Base-by-base conservation (phyloP, 345 rosid genomes). In the Dipteronia sinensis region DNA sequence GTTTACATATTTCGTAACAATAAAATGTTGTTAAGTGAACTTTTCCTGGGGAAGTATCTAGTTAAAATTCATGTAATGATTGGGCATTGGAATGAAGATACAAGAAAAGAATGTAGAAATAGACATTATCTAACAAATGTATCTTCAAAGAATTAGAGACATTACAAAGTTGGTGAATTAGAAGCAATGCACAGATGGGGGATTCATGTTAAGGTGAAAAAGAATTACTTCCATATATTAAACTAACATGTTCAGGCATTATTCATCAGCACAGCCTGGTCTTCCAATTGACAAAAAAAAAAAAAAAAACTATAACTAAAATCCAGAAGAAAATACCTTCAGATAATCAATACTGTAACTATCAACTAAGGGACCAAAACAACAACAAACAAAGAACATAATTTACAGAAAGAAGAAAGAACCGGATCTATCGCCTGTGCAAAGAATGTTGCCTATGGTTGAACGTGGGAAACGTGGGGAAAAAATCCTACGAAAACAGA, bases 371-470 rank as follows among this genome's bases (percentile, higher is more conserved):
- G 59, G 64, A 53, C 75, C 51, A 6, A 73, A 66, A 74, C 65
- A 31, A 65, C 56, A 77, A 71, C 55, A 62, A 74, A 84, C 78
- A 67, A 78, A 73, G 78, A 29, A 47, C 81, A 76, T 62, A 76
- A 85, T 87, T 80, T 89, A 87, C 92, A 87, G 77, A 82, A 76
- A 82, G 85, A 84, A 79, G 79, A 85, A 86, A 53, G 72, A 82
- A 82, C 75, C 40, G 10, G 67, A 75, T 77, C 10, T 2, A 42
- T 67, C 71, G 69, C 81, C 88, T 88, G 90, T 88, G 92, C 89
- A 91, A 89, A 88, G 90, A 91, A 91, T 85, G 89, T 79, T 63
- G 81, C 81, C 83, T 82, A 85, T 63, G 83, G 74, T 81, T 75
- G 80, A 74, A 74, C 71, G 76, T 73, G 81, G 76, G 62, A 79